A percentile compares a stretch with the other conserved stretches of the same genome.
These are phyloP conservation scores for Conoideocrella luteorostrata DNA, from an alignment of 2,329 filamentous ascomycete genomes.

Conservation along the genomic window DNA sequence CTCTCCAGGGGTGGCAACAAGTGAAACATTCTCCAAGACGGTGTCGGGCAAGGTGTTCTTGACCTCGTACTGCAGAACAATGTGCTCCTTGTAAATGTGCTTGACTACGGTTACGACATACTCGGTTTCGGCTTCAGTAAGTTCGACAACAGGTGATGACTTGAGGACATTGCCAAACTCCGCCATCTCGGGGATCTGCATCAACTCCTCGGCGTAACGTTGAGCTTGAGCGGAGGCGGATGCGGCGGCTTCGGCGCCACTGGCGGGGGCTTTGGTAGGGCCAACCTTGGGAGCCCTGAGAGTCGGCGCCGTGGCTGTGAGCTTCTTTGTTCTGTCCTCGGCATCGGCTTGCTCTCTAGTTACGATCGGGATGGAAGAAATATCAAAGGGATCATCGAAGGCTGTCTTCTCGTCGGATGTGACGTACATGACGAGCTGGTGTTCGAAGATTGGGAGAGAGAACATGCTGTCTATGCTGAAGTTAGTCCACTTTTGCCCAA, in stretches of 20 bases:
- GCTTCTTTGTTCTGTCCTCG: conserved; percentile 94
- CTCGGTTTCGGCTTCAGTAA: conserved; percentile 95
- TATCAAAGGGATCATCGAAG: conserved; percentile 82
- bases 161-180: conserved; percentile 88
- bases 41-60: conserved; percentile 95
- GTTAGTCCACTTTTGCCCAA: too few species aligned
- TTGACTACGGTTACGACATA: conserved; percentile 93
- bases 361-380: conserved; percentile 84
- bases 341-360: conserved; percentile 94
- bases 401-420: conserved; percentile 83
- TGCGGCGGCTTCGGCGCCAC: conserved; percentile 67
- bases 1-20: conserved; percentile 72
- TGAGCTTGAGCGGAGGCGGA: conserved; percentile 75
- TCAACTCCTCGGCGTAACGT: conserved; percentile 81
- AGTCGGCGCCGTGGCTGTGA: conserved; percentile 84
- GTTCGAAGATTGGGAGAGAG: conserved; percentile 88
- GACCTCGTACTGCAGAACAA: conserved; percentile 93
- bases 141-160: conserved; percentile 76
- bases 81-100: conserved; percentile 95
- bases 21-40: conserved; percentile 81
- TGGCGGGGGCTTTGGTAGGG: conserved; percentile 63
- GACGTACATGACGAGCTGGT: conserved; percentile 96
- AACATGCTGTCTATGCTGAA: conserved; percentile 74
- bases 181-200: conserved; percentile 84
- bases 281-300: conserved; percentile 86